phyloP scores from a whole-genome alignment of 139 green algal species.

The Closterium sp. region DNA sequence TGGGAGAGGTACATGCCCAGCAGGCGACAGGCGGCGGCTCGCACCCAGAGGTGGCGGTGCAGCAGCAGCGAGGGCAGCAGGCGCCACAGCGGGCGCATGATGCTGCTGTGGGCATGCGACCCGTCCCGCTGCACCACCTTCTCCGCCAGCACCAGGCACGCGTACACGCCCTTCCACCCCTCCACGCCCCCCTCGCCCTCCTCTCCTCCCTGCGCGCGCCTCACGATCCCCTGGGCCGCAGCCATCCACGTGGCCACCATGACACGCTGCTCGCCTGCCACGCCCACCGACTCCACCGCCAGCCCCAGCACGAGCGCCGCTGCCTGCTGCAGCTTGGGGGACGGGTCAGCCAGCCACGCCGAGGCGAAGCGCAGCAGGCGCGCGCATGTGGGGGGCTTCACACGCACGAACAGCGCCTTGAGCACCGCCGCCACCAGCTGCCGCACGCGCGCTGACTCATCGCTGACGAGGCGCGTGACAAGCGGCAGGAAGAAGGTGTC shows the following conservation, averaged over 20 bases:
- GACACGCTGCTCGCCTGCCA: background rate
- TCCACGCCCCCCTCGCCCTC: background rate
- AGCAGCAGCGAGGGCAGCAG: slow-evolving; percentile 39
- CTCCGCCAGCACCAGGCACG: background rate
- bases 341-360: background rate
- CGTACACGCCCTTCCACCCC: background rate
- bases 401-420: slow-evolving; percentile 49
- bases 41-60: slow-evolving; percentile 81
- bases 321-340: background rate
- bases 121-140: background rate
- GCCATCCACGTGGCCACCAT: background rate
- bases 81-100: background rate
- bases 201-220: background rate
- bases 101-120: background rate
- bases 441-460: slow-evolving; percentile 63
- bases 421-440: slow-evolving; percentile 58
- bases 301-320: background rate
- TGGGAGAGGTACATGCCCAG: slow-evolving; percentile 52
- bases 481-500: slow-evolving; percentile 79
- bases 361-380: background rate
- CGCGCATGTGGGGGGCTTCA: background rate
- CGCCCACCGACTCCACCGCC: background rate
- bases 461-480: slow-evolving; percentile 75
- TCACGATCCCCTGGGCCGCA: background rate
- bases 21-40: slow-evolving; percentile 71